Evolutionary conservation across 1,284 basidiomycete species (phyloP), one percentile per base, ranked within the genome.

Genomic region (Sporisorium sorghi): DNA sequence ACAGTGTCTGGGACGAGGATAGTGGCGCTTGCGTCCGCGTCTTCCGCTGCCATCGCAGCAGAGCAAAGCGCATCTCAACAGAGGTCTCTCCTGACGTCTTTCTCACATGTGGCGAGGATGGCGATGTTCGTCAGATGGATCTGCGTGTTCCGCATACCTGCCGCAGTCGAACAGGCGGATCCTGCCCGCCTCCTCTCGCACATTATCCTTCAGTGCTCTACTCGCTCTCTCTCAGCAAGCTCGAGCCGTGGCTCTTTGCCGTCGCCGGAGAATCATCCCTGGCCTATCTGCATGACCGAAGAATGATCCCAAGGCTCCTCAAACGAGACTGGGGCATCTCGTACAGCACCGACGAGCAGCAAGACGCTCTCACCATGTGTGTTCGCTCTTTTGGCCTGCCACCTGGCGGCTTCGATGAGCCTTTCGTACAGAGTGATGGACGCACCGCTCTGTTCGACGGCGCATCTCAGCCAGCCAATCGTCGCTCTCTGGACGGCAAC

Each of bases 251-350:
- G 76, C 82, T 87, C 8, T 87, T 88, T 58, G 85, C 85, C 1
- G 87, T 87, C 1, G 87, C 86, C 0, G 87, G 87, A 5, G 82
- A 71, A 30, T 56, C 60, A 9, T 72, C 78, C 7, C 78, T 93
- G 90, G 94, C 92, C 1, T 94, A 91, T 84, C 88, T 97, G 1
- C 95, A 93, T 79, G 94, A 97, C 84, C 88, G 94, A 55, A 88
- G 94, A 58, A 91, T 93, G 84, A 85, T 89, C 17, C 89, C 90
- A 9, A 88, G 90, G 8, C 87, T 89, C 54, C 85, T 92, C 28
- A 85, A 87, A 60, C 88, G 88, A 58, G 90, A 93, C 76, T 94
- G 93, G 92, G 93, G 92, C 4, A 85, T 89, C 66, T 85, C 88
- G 5, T 23, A 46, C 12, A 44, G 42, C 30, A 58, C 49, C 86